A percentile compares a stretch with the other conserved stretches of the same genome.
phyloP scores from a whole-genome alignment of 2,329 filamentous ascomycete genomes.

The Colletotrichum scovillei region DNA sequence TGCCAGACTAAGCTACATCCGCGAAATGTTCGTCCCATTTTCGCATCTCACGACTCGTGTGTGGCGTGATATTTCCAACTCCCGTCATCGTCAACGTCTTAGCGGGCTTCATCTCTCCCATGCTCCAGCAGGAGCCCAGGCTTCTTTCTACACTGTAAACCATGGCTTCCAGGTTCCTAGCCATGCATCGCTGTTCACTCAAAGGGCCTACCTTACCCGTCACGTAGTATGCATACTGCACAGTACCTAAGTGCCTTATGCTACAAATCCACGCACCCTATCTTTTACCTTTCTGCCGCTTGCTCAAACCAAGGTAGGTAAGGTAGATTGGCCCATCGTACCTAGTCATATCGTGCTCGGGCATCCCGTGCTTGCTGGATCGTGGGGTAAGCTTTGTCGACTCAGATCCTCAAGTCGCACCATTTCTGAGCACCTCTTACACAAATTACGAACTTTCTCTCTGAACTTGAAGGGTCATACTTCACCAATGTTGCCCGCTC shows the following conservation, averaged over 20 bases:
- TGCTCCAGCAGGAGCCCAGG: neutral
- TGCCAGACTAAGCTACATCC: neutral
- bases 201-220: neutral
- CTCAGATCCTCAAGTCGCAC: neutral
- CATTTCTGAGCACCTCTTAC: neutral
- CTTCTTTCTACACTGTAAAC: neutral
- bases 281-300: neutral
- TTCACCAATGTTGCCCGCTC: neutral
- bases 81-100: conserved; percentile 21
- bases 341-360: neutral
- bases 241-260: too few species aligned
- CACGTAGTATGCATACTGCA: neutral
- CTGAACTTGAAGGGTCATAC: neutral
- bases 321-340: neutral
- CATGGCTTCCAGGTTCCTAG: neutral
- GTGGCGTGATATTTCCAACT: conserved; percentile 31
- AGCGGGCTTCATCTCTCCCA: conserved; percentile 8
- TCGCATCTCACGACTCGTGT: conserved; percentile 23
- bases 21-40: conserved; percentile 32
- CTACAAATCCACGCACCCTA: neutral
- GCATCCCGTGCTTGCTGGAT: neutral
- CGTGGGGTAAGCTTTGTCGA: conserved; percentile 1
- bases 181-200: neutral
- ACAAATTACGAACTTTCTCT: neutral
- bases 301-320: neutral